These are phyloP conservation scores for Pancytospora philotis DNA, from an alignment of 371 early-diverging fungal species.

Conservation along the genomic window DNA sequence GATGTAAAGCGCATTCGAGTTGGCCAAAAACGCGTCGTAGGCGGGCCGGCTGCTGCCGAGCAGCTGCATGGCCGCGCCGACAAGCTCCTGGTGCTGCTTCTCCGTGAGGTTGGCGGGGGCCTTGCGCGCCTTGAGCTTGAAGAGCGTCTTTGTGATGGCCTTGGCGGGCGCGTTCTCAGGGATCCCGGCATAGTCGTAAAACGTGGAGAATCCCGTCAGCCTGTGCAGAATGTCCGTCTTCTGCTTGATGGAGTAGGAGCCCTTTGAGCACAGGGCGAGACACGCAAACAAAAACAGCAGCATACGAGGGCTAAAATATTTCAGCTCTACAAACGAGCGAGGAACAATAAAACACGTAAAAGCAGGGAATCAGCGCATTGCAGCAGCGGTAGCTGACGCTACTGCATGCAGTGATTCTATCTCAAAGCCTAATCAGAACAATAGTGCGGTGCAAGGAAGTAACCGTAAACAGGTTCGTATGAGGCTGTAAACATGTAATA, in stretches of 20 bases:
- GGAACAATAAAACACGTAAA: too few species aligned
- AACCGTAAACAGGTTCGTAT: too few species aligned
- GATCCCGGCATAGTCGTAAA: constrained; percentile 33
- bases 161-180: neutral
- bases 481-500: too few species aligned
- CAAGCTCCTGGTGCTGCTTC: constrained; percentile 17
- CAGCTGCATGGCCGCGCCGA: constrained; percentile 17
- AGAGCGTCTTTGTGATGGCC: constrained; percentile 30
- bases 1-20: constrained; percentile 16
- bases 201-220: constrained; percentile 22
- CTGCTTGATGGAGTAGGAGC: neutral
- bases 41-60: constrained; percentile 18
- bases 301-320: too few species aligned
- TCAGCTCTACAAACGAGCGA: too few species aligned
- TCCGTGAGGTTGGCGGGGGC: constrained; percentile 1
- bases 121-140: constrained; percentile 15
- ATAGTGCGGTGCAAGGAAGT: too few species aligned
- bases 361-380: too few species aligned
- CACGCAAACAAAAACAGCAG: too few species aligned
- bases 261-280: too few species aligned
- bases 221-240: constrained; percentile 34
- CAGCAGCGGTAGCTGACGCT: too few species aligned
- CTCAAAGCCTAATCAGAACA: too few species aligned
- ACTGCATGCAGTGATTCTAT: too few species aligned
- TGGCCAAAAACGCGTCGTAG: constrained; percentile 33